Evolutionary conservation across 495 filamentous ascomycete species (phyloP).

Genomic region (Penicillium tannophilum): DNA sequence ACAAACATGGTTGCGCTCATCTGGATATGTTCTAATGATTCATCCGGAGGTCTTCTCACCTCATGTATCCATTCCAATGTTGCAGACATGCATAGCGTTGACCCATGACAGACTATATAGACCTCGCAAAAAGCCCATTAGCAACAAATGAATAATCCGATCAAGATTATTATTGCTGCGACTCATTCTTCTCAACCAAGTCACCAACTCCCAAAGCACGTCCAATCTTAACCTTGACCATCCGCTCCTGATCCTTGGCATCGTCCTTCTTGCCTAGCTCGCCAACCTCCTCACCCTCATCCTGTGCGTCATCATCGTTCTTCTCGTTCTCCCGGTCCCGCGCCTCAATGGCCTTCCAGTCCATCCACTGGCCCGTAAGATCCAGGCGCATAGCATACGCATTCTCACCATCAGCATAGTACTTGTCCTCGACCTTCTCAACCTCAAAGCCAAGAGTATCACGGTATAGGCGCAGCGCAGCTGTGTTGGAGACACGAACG

Average conservation of each 20-base stretch:
- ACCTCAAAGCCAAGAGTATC: constrained; percentile 91
- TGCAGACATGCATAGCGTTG: neutral
- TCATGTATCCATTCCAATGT: neutral
- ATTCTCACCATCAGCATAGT: constrained; percentile 98
- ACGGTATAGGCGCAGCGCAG: constrained; percentile 87
- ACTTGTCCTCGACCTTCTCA: constrained; percentile 87
- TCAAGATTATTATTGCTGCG: constrained; percentile 22
- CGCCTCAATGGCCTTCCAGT: constrained; percentile 48
- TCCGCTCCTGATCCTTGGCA: constrained; percentile 49
- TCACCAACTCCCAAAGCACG: constrained; percentile 79
- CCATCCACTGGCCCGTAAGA: constrained; percentile 60
- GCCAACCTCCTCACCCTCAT: constrained; percentile 50
- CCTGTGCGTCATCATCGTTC: constrained; percentile 36
- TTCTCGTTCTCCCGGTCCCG: constrained; percentile 43
- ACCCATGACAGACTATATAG: neutral
- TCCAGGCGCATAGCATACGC: constrained; percentile 92
- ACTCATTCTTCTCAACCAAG: constrained; percentile 78
- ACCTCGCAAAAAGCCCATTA: neutral
- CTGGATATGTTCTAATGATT: neutral
- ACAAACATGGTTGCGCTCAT: neutral
- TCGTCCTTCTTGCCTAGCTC: constrained; percentile 52
- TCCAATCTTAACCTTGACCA: constrained; percentile 77
- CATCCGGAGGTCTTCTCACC: neutral
- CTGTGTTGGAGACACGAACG: constrained; percentile 89
- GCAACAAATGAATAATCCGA: neutral